phyloP scores from a whole-genome alignment of 805 yeast genomes.

The Yamadazyma scolyti region DNA sequence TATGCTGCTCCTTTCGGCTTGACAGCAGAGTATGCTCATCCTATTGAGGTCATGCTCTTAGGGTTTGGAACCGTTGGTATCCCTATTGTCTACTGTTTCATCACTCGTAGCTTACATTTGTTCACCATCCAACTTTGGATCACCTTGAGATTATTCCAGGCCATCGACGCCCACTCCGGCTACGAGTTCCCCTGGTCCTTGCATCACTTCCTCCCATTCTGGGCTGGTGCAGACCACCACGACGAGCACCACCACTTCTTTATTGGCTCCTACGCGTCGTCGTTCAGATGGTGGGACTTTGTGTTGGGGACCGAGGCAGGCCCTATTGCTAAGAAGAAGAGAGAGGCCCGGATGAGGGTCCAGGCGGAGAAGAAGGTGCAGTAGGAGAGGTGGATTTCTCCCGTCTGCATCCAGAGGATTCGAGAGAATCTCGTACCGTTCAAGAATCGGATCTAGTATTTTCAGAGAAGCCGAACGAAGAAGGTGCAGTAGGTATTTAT shows the following conservation, averaged over 20 bases:
- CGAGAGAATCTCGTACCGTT: too few species aligned
- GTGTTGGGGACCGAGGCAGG: slow-evolving; percentile 54
- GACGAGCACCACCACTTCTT: slow-evolving; percentile 59
- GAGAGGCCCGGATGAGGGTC: slow-evolving; percentile 42
- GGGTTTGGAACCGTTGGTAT: slow-evolving; percentile 62
- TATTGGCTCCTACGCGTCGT: slow-evolving; percentile 56
- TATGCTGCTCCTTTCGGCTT: slow-evolving; percentile 63
- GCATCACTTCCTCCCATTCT: slow-evolving; percentile 53
- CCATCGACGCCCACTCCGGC: slow-evolving; percentile 60
- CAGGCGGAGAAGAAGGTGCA: slow-evolving; percentile 37
- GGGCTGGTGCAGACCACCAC: slow-evolving; percentile 67
- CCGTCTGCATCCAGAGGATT: too few species aligned
- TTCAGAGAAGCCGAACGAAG: too few species aligned
- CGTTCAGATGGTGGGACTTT: slow-evolving; percentile 58
- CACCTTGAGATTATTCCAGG: slow-evolving; percentile 50
- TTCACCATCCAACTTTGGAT: slow-evolving; percentile 56
- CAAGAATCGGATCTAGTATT: too few species aligned
- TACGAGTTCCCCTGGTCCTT: slow-evolving; percentile 62
- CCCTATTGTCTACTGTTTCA: slow-evolving; percentile 51
- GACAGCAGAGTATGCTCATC: slow-evolving; percentile 61
- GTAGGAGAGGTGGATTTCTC: slow-evolving; percentile 6
- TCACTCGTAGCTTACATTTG: slow-evolving; percentile 46
- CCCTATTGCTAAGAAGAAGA: slow-evolving; percentile 44
- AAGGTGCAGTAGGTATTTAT: neutral
- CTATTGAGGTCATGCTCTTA: slow-evolving; percentile 52